Conservation (phyloP, 2,329 filamentous ascomycete species). For the Arthrobotrys sphaeroides region DNA sequence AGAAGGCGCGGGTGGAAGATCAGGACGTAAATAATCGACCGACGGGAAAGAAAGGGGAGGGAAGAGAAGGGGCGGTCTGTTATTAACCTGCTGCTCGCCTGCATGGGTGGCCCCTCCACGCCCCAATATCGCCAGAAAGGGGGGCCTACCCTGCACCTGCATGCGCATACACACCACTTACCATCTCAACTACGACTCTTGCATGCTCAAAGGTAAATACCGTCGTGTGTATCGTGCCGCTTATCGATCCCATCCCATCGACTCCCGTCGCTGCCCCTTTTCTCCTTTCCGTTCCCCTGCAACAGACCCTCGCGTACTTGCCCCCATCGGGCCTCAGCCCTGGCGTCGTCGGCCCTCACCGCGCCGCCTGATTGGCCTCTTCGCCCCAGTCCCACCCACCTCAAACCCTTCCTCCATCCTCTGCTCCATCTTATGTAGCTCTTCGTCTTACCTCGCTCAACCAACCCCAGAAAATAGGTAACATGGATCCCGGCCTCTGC, state of each 20-base stretch:
- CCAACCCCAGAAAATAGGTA: no score
- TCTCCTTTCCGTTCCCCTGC: neutral
- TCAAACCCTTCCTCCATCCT: conserved; percentile 38
- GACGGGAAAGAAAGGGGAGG: conserved; percentile 24
- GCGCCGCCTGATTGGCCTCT: conserved; percentile 6
- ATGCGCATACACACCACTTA: no score
- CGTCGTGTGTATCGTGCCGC: neutral
- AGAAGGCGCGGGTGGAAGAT: neutral
- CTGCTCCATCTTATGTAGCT: neutral
- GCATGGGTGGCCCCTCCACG: no score
- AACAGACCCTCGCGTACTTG: neutral
- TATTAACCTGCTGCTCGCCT: no score
- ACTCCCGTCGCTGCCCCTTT: no score
- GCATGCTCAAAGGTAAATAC: no score
- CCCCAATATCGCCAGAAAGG: neutral
- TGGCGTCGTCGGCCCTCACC: neutral
- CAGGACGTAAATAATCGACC: conserved; percentile 10
- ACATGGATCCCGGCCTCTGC: conserved; percentile 67
- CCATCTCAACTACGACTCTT: no score
- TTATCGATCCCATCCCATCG: no score
- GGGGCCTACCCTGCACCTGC: no score
- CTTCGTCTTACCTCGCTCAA: no score
- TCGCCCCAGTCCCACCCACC: neutral
- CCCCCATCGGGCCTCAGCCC: neutral
- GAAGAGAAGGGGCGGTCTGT: neutral